Evolutionary conservation across 495 filamentous ascomycete genomes (phyloP), one percentile per base, ranked within the genome.

Genomic region (Platismatia glauca): DNA sequence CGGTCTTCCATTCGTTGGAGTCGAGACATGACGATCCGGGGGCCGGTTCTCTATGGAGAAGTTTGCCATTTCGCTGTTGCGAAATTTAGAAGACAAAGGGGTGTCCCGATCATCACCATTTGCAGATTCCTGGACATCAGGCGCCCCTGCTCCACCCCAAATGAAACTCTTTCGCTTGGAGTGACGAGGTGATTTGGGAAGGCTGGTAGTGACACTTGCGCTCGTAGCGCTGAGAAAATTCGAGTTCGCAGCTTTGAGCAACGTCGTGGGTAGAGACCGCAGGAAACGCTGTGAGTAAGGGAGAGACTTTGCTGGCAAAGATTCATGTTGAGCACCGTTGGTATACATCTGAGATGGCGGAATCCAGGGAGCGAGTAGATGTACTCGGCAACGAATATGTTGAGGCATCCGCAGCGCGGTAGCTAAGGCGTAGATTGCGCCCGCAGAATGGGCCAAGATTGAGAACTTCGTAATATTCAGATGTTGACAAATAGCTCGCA

Each of bases 361-460:
- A 46, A 99, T 97, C 95, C 94, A 99, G 0, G 94, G 94, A 3
- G 94, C 93, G 16, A 99, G 80, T 12, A 99, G 84, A 74, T 99
- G 94, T 31, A 99, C 93, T 38, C 90, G 88, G 33, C 95, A 93
- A 20, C 93, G 86, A 65, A 99, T 94, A 71, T 96, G 89, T 67
- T 96, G 91, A 20, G 95, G 93, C 79, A 99, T 94, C 52, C 94
- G 88, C 33, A 99, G 80, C 7, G 95, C 94, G 0, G 95, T 97
- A 24, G 94, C 95, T 33, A 99, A 84, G 33, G 94, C 95, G 69
- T 99, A 99, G 62, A 99, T 96, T 24, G 94, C 95, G 29, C 94
- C 94, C 13, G 94, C 94, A 13, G 91, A 96, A 71, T 99, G 94
- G n/a, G 95, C 94, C 8, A 99, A 81, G 38, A 99, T 90, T 20